Conservation (phyloP, 2,329 filamentous ascomycete genomes). For the Pseudogymnoascus sp. region DNA sequence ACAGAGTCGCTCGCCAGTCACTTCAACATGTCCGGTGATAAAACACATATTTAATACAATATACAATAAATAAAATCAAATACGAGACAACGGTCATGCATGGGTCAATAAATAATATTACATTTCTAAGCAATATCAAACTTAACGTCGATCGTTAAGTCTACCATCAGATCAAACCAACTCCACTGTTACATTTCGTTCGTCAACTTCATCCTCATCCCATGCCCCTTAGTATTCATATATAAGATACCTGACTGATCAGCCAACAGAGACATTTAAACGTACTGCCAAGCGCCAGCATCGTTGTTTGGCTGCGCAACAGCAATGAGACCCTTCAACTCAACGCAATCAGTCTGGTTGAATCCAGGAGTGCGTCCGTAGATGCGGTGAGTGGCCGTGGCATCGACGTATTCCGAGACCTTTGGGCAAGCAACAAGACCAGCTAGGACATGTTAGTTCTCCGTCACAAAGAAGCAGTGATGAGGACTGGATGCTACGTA, state of each 20-base stretch:
- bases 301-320: conserved; percentile 22
- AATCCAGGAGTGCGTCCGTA: conserved; percentile 24
- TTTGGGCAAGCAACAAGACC: conserved; percentile 26
- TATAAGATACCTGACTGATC: background rate
- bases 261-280: conserved; percentile 17
- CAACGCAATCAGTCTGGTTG: conserved; percentile 26
- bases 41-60: background rate
- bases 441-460: conserved; percentile 22
- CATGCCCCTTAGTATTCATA: background rate
- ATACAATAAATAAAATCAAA: background rate
- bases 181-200: background rate
- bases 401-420: conserved; percentile 14
- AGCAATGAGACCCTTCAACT: conserved; percentile 26
- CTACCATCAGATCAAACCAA: background rate
- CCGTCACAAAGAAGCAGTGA: conserved; percentile 21
- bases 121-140: background rate
- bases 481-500: conserved; percentile 17
- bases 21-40: background rate
- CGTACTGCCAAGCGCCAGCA: conserved; percentile 34
- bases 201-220: conserved; percentile 9
- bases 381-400: conserved; percentile 22
- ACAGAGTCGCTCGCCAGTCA: background rate
- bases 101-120: background rate
- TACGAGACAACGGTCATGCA: background rate
- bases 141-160: background rate